These are phyloP conservation scores for Myotisia sp. DNA, from an alignment of 2,329 filamentous ascomycete species.

Conservation along the genomic window DNA sequence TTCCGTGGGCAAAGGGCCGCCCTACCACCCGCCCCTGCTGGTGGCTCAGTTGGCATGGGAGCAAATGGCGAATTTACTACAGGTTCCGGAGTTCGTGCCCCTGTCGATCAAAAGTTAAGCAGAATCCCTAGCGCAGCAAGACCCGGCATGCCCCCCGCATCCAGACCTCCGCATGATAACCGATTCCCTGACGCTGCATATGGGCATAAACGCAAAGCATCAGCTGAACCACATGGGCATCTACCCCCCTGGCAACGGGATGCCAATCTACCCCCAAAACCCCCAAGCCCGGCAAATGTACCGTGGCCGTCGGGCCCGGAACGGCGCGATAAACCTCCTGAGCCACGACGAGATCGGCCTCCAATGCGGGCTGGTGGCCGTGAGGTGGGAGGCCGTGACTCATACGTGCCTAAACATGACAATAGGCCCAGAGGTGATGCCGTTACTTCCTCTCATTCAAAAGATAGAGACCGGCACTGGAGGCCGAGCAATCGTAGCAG, in stretches of 20 bases:
- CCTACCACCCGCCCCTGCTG: constrained; percentile 78
- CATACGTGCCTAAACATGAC: constrained; percentile 26
- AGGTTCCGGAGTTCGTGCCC: constrained; percentile 20
- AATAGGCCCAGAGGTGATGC: constrained; percentile 6
- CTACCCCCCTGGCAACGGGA: constrained; percentile 20
- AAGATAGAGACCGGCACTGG: constrained; percentile 8
- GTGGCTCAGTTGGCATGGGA: constrained; percentile 70
- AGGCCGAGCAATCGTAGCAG: constrained; percentile 10
- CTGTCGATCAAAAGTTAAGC: constrained; percentile 20
- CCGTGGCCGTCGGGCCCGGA: constrained; percentile 18
- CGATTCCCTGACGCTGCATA: constrained; percentile 13
- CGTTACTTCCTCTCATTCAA: constrained; percentile 3
- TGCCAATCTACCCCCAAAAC: constrained; percentile 24
- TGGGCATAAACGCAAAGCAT: constrained; percentile 13
- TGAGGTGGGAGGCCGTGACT: constrained; percentile 19
- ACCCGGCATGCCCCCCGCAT: constrained; percentile 14
- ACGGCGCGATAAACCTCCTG: constrained; percentile 16
- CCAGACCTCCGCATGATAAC: constrained; percentile 18
- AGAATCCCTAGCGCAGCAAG: constrained; percentile 25
- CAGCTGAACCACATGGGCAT: constrained; percentile 15
- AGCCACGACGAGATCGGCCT: constrained; percentile 15
- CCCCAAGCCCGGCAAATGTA: constrained; percentile 18
- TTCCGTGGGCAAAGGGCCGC: constrained; percentile 77
- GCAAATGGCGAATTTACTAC: constrained; percentile 41
- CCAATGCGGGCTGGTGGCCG: constrained; percentile 14